Percentiles rank a stretch among this genome's conserved stretches.
Evolutionary conservation across 2,329 filamentous ascomycete genomes (phyloP).

Genomic region (Penicillium sp.): DNA sequence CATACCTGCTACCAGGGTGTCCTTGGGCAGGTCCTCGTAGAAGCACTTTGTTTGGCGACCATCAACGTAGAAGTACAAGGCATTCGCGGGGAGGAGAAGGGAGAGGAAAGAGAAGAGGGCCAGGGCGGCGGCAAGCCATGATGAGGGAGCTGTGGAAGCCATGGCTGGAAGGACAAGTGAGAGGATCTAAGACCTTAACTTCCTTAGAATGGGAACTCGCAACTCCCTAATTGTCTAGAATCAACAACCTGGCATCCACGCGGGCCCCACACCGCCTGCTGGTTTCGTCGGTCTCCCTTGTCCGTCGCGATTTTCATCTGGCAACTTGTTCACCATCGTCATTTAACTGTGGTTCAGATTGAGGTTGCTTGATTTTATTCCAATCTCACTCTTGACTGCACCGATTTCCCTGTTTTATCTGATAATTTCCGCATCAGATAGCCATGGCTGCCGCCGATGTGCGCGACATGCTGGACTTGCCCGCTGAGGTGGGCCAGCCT

Average conservation of each 20-base stretch:
- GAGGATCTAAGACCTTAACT: not conserved
- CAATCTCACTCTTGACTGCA: not conserved
- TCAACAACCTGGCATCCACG: constrained; percentile 27
- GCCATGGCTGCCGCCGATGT: constrained; percentile 74
- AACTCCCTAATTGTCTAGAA: constrained; percentile 4
- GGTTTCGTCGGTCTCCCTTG: constrained; percentile 23
- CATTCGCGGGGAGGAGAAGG: constrained; percentile 64
- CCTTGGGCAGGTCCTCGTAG: constrained; percentile 96
- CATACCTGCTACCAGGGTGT: constrained; percentile 87
- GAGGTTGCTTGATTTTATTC: not conserved
- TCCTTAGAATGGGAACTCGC: not conserved
- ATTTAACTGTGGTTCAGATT: not conserved
- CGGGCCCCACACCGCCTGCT: constrained; percentile 23
- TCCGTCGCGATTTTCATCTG: constrained; percentile 23
- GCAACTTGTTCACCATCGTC: not conserved
- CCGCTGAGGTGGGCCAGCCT: constrained; percentile 55
- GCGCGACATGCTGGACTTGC: constrained; percentile 83
- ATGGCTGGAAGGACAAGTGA: constrained; percentile 25
- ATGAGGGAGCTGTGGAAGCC: constrained; percentile 37
- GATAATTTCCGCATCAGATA: constrained; percentile 6
- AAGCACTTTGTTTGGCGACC: constrained; percentile 87
- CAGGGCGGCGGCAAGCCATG: constrained; percentile 48
- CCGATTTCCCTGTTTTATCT: not conserved
- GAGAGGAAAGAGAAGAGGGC: constrained; percentile 66
- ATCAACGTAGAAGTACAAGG: constrained; percentile 95